Percentiles rank a stretch among this genome's conserved stretches.
Evolutionary conservation across 441 rosid species (phyloP).

Genomic region (Croton setiger): DNA sequence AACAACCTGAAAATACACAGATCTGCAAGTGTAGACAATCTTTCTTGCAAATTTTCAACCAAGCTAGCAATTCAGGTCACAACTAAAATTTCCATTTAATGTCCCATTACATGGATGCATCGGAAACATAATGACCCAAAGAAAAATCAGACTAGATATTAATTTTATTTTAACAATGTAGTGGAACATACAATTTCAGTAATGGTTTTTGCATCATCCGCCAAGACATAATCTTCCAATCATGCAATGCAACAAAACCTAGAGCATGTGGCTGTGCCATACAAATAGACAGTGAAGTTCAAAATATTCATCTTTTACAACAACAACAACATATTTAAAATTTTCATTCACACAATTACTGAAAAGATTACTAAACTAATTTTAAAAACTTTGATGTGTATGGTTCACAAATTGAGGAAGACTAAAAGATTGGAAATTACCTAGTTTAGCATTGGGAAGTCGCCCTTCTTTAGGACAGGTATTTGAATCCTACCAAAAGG

Average conservation of each 20-base stretch:
- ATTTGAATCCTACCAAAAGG: constrained; percentile 60
- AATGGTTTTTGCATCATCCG: not conserved
- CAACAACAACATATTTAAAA: not conserved
- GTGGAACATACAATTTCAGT: not conserved
- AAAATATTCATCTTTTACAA: not conserved
- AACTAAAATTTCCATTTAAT: not conserved
- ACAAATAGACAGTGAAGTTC: not conserved
- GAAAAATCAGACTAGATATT: not conserved
- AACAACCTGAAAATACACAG: not conserved
- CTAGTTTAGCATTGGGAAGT: constrained; percentile 79
- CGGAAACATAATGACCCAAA: not conserved
- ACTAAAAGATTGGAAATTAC: constrained; percentile 26
- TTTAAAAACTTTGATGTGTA: not conserved
- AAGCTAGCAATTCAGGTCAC: not conserved
- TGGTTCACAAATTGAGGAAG: not conserved
- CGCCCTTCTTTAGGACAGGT: constrained; percentile 68
- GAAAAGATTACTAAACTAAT: not conserved
- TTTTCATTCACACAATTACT: constrained; percentile 1
- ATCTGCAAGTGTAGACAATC: not conserved
- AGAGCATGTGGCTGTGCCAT: not conserved
- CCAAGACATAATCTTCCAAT: not conserved
- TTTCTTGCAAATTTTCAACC: not conserved
- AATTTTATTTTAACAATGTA: not conserved
- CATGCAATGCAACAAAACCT: not conserved
- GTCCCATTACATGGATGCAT: not conserved